These are phyloP conservation scores for Bondarzewia mesenterica DNA, from an alignment of 1,284 basidiomycete species.

Conservation along the genomic window DNA sequence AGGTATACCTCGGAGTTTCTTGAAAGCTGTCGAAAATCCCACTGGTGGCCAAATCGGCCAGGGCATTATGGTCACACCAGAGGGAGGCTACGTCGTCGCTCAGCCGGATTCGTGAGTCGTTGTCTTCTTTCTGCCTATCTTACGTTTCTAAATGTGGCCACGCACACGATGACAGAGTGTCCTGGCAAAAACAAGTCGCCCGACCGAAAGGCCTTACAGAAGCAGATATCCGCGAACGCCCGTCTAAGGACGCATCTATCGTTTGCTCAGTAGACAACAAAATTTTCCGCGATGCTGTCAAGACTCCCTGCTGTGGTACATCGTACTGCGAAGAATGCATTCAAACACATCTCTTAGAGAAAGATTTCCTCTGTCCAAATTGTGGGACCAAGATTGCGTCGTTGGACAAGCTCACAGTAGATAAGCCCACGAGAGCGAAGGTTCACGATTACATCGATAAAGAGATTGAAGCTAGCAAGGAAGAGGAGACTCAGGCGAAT, in stretches of 20 bases:
- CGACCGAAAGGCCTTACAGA: constrained; percentile 74
- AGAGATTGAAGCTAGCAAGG: constrained; percentile 74
- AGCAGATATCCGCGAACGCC: constrained; percentile 78
- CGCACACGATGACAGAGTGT: constrained; percentile 40
- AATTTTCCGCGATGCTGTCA: constrained; percentile 83
- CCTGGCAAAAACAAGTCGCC: constrained; percentile 89
- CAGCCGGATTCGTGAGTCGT: constrained; percentile 81
- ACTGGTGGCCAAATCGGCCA: constrained; percentile 64
- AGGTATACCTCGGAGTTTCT: constrained; percentile 94
- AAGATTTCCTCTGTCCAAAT: constrained; percentile 86
- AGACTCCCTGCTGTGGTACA: constrained; percentile 85
- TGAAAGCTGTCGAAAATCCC: constrained; percentile 92
- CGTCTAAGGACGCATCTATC: constrained; percentile 72
- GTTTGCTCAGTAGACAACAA: constrained; percentile 86
- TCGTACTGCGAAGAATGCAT: constrained; percentile 95
- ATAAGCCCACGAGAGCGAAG: constrained; percentile 70
- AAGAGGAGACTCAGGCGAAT: constrained; percentile 9
- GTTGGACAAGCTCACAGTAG: constrained; percentile 75
- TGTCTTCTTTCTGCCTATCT: constrained; percentile 2
- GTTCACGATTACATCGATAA: constrained; percentile 79
- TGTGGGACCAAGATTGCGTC: constrained; percentile 82
- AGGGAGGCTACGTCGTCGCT: constrained; percentile 93
- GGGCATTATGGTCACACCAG: constrained; percentile 94
- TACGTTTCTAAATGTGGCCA: constrained; percentile 6
- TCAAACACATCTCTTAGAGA: constrained; percentile 82